These are phyloP conservation scores for Lactuca sativa DNA, from an alignment of 129 eudicot genomes.

Conservation along the genomic window DNA sequence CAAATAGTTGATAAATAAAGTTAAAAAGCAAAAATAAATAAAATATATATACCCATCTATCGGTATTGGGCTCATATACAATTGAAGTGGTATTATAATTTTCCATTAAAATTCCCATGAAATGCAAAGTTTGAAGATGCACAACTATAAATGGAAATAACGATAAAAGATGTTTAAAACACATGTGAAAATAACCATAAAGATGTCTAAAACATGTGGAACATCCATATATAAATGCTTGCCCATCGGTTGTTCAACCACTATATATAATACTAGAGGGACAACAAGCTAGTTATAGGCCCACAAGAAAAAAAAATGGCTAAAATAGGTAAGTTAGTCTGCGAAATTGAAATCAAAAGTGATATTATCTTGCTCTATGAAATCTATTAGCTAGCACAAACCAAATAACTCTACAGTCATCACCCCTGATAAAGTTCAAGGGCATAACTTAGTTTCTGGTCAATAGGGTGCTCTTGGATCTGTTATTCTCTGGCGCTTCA, in stretches of 20 bases:
- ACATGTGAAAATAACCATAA: too few species aligned
- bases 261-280: too few species aligned
- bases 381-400: conserved; percentile 13
- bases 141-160: background rate
- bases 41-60: too few species aligned
- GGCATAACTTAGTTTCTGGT: conserved; percentile 31
- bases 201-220: background rate
- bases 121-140: background rate
- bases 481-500: conserved; percentile 29
- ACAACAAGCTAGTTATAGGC: too few species aligned
- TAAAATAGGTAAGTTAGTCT: conserved; percentile 5
- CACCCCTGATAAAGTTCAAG: conserved; percentile 8
- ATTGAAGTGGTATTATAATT: too few species aligned
- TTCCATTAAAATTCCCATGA: background rate
- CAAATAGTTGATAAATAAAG: too few species aligned
- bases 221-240: background rate
- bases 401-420: conserved; percentile 21
- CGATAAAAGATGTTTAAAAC: too few species aligned
- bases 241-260: background rate
- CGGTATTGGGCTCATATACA: too few species aligned
- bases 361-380: conserved; percentile 24
- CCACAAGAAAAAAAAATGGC: background rate
- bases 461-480: conserved; percentile 38
- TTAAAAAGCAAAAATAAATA: too few species aligned
- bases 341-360: conserved; percentile 22